phyloP scores from a whole-genome alignment of 2,329 filamentous ascomycete species.

The Cytospora leucostoma region DNA sequence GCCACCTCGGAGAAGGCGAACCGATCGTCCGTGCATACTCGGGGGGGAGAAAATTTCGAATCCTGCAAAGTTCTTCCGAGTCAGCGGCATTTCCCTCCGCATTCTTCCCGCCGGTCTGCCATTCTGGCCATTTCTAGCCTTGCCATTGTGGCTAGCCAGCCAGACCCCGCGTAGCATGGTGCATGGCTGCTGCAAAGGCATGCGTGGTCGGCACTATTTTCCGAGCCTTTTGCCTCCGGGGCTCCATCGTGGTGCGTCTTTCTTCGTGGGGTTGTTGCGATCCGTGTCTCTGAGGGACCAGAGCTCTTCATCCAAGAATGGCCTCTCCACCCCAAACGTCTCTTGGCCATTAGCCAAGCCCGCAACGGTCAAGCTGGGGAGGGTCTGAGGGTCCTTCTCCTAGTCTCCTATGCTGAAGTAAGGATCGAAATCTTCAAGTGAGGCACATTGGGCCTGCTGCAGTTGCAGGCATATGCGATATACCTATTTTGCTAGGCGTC shows the following conservation, averaged over 20 bases:
- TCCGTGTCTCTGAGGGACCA: not conserved
- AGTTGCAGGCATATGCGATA: not conserved
- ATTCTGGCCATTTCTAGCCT: not conserved
- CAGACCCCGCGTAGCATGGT: not conserved
- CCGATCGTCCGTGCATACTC: too few relatives aligned
- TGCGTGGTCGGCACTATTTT: not conserved
- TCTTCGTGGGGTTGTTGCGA: not conserved
- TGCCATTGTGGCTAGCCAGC: too few relatives aligned
- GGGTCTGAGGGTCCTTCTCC: not conserved
- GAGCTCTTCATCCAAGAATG: too few relatives aligned
- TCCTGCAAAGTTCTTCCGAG: conserved; percentile 17
- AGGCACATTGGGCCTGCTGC: not conserved
- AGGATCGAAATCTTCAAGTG: not conserved
- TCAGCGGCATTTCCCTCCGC: conserved; percentile 10
- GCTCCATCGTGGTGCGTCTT: not conserved
- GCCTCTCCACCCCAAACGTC: too few relatives aligned
- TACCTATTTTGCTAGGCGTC: not conserved
- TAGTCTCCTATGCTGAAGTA: not conserved
- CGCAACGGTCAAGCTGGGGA: too few relatives aligned
- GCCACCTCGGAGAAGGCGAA: conserved; percentile 2
- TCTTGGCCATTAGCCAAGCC: too few relatives aligned
- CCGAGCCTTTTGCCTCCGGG: not conserved
- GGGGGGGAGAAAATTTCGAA: conserved; percentile 2
- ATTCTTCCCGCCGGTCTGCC: not conserved
- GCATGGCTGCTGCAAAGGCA: not conserved